These are phyloP conservation scores for Paramecium bursaria DNA, from an alignment of 73 alveolate species.

Conservation along the genomic window DNA sequence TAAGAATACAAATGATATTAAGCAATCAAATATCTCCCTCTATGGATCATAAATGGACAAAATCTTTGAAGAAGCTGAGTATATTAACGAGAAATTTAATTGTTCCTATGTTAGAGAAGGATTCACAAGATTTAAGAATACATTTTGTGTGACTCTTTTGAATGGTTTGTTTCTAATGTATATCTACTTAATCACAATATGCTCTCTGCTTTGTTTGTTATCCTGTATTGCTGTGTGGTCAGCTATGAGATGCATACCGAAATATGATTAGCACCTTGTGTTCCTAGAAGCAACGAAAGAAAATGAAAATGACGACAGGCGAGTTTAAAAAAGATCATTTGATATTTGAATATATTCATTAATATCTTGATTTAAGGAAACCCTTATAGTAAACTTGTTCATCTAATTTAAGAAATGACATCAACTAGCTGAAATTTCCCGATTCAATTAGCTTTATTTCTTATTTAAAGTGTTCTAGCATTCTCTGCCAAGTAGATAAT, in stretches of 20 bases:
- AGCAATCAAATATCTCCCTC: background rate
- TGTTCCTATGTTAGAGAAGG: constrained; percentile 49
- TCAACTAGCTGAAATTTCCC: too few species aligned
- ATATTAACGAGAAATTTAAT: constrained; percentile 2
- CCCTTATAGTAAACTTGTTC: too few species aligned
- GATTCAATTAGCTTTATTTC: background rate
- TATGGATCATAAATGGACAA: constrained; percentile 10
- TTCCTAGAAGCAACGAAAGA: constrained; percentile 53
- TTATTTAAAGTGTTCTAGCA: background rate
- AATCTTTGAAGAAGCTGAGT: constrained; percentile 3
- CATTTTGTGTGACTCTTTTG: constrained; percentile 19
- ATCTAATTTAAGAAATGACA: too few species aligned
- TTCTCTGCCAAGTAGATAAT: constrained; percentile 16
- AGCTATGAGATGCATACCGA: constrained; percentile 54
- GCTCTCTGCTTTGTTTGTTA: constrained; percentile 14
- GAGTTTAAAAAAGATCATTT: too few species aligned
- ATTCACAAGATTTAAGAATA: constrained; percentile 25
- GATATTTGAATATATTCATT: too few species aligned
- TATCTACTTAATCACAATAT: constrained; percentile 26
- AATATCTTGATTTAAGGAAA: too few species aligned
- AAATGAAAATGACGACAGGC: too few species aligned
- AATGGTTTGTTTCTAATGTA: constrained; percentile 46
- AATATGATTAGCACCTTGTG: constrained; percentile 30
- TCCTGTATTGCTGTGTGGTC: constrained; percentile 27
- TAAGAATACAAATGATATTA: background rate